Evolutionary conservation across 306 rosid species (phyloP).

Genomic region (Benincasa hispida): DNA sequence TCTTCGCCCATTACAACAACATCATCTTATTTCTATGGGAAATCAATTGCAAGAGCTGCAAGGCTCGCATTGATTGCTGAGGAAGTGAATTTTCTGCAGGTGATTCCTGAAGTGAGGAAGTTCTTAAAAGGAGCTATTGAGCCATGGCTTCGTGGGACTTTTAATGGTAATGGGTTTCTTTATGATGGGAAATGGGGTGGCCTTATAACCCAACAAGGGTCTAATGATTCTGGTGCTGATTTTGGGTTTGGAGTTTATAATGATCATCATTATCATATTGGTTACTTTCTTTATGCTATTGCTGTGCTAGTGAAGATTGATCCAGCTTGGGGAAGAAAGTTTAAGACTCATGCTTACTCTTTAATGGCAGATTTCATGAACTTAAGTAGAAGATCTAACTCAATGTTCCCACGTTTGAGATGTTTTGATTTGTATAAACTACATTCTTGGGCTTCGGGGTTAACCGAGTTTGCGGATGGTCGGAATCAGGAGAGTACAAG

Average conservation of each 20-base stretch:
- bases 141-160: slow-evolving; percentile 84
- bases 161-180: slow-evolving; percentile 60
- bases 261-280: slow-evolving; percentile 77
- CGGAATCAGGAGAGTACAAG: slow-evolving; percentile 86
- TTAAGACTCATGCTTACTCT: slow-evolving; percentile 51
- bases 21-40: slow-evolving; percentile 54
- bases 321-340: slow-evolving; percentile 64
- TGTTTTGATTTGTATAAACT: slow-evolving; percentile 57
- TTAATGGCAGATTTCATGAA: slow-evolving; percentile 59
- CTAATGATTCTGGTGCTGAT: slow-evolving; percentile 40
- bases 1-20: slow-evolving; percentile 20
- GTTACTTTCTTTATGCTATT: slow-evolving; percentile 67
- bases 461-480: slow-evolving; percentile 70
- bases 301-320: slow-evolving; percentile 75
- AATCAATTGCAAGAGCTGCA: slow-evolving; percentile 72
- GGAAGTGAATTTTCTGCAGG: slow-evolving; percentile 43
- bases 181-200: slow-evolving; percentile 81
- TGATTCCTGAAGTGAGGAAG: slow-evolving; percentile 35
- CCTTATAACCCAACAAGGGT: slow-evolving; percentile 50
- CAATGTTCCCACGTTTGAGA: slow-evolving; percentile 51
- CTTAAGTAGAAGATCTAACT: slow-evolving; percentile 19
- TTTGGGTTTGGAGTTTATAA: slow-evolving; percentile 77
- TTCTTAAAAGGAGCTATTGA: slow-evolving; percentile 53
- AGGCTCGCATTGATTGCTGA: slow-evolving; percentile 84
- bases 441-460: slow-evolving; percentile 92